These are phyloP conservation scores for Ascochyta clinopodiicola DNA, from an alignment of 2,329 filamentous ascomycete genomes.

Conservation along the genomic window DNA sequence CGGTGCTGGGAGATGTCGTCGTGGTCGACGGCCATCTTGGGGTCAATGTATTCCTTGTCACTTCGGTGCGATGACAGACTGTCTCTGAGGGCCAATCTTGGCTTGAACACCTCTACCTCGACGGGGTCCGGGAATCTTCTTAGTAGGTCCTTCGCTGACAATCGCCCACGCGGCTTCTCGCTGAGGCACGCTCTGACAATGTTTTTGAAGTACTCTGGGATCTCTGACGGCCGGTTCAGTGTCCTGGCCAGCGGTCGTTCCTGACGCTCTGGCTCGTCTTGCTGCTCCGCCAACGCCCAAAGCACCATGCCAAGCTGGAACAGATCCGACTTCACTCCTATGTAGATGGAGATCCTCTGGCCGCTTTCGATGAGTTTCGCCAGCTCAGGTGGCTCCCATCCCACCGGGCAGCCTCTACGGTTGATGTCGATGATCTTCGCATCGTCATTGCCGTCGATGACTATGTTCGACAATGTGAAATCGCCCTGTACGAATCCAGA, in stretches of 20 bases:
- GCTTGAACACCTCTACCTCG: constrained; percentile 19
- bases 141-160: constrained; percentile 76
- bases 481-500: constrained; percentile 96
- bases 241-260: constrained; percentile 66
- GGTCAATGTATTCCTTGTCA: constrained; percentile 58
- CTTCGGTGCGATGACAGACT: constrained; percentile 51
- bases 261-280: constrained; percentile 87
- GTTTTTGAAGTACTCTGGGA: constrained; percentile 80
- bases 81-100: constrained; percentile 32
- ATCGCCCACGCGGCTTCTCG: constrained; percentile 72
- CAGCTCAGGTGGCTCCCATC: constrained; percentile 96
- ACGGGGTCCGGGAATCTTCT: constrained; percentile 38
- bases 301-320: constrained; percentile 97
- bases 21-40: constrained; percentile 51
- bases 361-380: constrained; percentile 83
- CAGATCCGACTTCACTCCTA: constrained; percentile 95
- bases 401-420: constrained; percentile 91
- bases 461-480: constrained; percentile 96
- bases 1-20: constrained; percentile 51
- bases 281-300: constrained; percentile 85
- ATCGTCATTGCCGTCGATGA: constrained; percentile 82
- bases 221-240: constrained; percentile 48
- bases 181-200: constrained; percentile 80
- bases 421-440: constrained; percentile 99
- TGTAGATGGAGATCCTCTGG: constrained; percentile 94